These are phyloP conservation scores for Pestalotiopsis sp. DNA, from an alignment of 2,329 filamentous ascomycete genomes.

Conservation along the genomic window DNA sequence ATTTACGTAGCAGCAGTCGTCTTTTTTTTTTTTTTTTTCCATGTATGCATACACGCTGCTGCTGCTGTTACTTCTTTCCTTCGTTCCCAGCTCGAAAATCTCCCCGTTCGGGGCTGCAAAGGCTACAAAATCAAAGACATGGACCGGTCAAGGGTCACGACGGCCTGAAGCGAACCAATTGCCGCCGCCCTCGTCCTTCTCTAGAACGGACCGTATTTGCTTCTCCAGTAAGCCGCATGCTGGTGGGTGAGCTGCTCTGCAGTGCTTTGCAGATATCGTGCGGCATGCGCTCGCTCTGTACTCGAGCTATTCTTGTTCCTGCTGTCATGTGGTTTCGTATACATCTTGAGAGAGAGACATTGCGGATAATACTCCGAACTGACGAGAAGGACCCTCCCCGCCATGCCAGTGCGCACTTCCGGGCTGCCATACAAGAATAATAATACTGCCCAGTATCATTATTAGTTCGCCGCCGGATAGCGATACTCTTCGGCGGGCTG, in stretches of 20 bases:
- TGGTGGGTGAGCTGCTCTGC: not conserved
- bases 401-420: not conserved
- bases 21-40: too few relatives aligned
- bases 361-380: not conserved
- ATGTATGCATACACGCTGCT: too few relatives aligned
- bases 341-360: too few relatives aligned
- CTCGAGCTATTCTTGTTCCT: too few relatives aligned
- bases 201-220: not conserved
- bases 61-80: not conserved
- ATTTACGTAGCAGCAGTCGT: too few relatives aligned
- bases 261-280: too few relatives aligned
- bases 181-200: not conserved
- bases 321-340: too few relatives aligned
- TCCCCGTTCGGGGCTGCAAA: not conserved
- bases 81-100: not conserved
- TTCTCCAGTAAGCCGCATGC: not conserved
- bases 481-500: slow-evolving; percentile 15
- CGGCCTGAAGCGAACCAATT: not conserved
- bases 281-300: too few relatives aligned
- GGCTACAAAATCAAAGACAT: not conserved
- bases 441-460: not conserved
- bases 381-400: not conserved
- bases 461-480: not conserved
- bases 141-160: not conserved
- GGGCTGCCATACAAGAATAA: not conserved